A percentile compares a stretch with the other conserved stretches of the same genome.
Conservation (phyloP, 202 grass and related monocot genomes). For the Tripidium arundinaceum region DNA sequence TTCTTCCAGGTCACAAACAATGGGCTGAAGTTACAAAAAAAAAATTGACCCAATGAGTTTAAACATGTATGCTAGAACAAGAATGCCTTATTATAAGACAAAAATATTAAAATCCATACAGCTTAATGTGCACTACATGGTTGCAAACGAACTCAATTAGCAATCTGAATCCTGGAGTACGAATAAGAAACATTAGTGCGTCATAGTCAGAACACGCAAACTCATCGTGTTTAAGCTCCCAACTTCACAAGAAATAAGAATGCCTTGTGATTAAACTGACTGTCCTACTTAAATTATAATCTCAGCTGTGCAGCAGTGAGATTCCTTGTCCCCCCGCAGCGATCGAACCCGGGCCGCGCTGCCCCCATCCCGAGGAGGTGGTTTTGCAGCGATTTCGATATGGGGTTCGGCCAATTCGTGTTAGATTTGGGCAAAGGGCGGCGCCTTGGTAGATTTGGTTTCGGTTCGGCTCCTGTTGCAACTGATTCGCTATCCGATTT, state of each 20-base stretch:
- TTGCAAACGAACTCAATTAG: not conserved
- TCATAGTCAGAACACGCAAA: not conserved
- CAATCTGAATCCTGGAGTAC: not conserved
- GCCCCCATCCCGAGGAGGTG: not conserved
- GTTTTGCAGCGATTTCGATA: not conserved
- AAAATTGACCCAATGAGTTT: slow-evolving; percentile 1
- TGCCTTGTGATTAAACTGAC: not conserved
- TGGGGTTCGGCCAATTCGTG: slow-evolving; percentile 6
- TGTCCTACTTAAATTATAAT: not conserved
- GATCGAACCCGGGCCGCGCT: not conserved
- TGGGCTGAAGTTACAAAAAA: slow-evolving; percentile 69
- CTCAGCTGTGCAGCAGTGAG: not conserved
- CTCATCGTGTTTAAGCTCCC: not conserved
- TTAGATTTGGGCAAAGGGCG: slow-evolving; percentile 37
- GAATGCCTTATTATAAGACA: not conserved
- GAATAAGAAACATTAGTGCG: not conserved
- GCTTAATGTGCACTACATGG: not conserved
- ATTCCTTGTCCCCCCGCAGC: not conserved
- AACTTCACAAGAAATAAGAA: not conserved
- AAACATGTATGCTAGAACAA: not conserved
- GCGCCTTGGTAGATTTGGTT: slow-evolving; percentile 13
- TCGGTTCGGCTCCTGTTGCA: not conserved
- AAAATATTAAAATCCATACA: not conserved
- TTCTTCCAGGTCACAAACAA: slow-evolving; percentile 99
- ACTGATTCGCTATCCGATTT: not conserved